Conservation (phyloP, 2,329 filamentous ascomycete species). For the Magnaporthiopsis incrustans region DNA sequence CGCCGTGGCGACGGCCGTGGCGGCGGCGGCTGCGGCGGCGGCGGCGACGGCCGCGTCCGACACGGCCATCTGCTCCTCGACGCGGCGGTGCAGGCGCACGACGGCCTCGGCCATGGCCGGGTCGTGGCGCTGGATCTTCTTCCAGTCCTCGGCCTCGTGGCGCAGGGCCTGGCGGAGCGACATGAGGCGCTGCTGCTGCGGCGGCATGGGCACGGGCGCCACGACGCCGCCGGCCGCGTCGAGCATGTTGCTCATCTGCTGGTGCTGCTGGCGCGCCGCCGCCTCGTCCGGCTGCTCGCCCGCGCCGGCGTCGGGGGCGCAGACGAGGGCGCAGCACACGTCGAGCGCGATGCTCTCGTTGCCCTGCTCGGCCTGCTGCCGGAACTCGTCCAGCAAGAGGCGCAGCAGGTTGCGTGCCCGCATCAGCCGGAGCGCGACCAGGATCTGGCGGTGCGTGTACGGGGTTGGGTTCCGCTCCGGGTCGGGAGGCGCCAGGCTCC, state of each 20-base stretch:
- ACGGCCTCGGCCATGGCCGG: constrained; percentile 50
- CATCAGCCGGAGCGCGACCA: constrained; percentile 51
- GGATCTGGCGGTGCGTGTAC: constrained; percentile 66
- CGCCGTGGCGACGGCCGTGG: not conserved
- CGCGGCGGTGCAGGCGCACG: constrained; percentile 53
- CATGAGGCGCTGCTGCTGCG: constrained; percentile 37
- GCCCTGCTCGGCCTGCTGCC: constrained; percentile 46
- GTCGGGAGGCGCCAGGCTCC: constrained; percentile 49
- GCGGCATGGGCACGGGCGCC: constrained; percentile 22
- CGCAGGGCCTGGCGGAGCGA: constrained; percentile 54
- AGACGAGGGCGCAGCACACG: constrained; percentile 60
- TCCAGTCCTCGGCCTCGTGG: constrained; percentile 49
- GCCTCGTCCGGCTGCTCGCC: constrained; percentile 25
- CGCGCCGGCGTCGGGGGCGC: constrained; percentile 49
- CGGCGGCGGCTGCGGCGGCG: not conserved
- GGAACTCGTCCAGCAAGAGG: constrained; percentile 60
- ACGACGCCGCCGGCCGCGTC: constrained; percentile 20
- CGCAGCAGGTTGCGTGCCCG: constrained; percentile 54
- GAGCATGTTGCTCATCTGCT: constrained; percentile 16
- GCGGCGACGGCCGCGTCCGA: constrained; percentile 11
- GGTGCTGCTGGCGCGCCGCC: not conserved
- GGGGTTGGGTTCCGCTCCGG: constrained; percentile 50
- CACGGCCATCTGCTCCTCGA: constrained; percentile 54
- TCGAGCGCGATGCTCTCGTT: constrained; percentile 59
- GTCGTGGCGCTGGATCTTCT: constrained; percentile 45